These are phyloP conservation scores for Calonectria pseudoturangicola DNA, from an alignment of 2,329 filamentous ascomycete species.

Conservation along the genomic window DNA sequence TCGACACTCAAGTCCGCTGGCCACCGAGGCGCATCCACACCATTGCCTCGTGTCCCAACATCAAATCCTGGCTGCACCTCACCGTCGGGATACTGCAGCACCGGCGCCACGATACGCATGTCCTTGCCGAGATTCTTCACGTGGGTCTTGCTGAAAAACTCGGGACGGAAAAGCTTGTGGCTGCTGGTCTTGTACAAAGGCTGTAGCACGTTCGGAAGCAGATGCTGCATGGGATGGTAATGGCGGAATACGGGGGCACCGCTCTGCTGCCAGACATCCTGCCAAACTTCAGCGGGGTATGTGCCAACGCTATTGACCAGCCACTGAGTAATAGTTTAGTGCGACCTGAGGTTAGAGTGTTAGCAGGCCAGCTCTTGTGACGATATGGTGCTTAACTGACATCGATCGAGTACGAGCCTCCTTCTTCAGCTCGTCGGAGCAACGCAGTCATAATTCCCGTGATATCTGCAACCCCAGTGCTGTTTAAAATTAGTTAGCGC, in stretches of 20 bases:
- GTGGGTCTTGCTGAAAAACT: background rate
- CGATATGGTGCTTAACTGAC: conserved; percentile 1
- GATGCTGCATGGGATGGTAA: conserved; percentile 66
- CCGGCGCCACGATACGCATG: background rate
- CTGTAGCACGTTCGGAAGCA: background rate
- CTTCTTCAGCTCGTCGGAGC: conserved; percentile 1
- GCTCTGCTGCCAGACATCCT: conserved; percentile 68
- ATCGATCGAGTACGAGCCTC: conserved; percentile 23
- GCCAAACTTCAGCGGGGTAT: conserved; percentile 16
- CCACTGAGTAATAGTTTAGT: conserved; percentile 31
- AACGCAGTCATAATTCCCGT: conserved; percentile 4
- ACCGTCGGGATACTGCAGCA: conserved; percentile 15
- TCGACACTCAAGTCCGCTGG: background rate
- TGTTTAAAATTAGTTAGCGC: background rate
- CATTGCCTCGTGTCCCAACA: conserved; percentile 27
- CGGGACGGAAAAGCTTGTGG: background rate
- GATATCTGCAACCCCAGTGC: conserved; percentile 14
- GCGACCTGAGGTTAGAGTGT: conserved; percentile 4
- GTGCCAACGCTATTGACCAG: conserved; percentile 1
- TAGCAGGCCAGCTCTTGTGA: no score
- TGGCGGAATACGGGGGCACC: conserved; percentile 69
- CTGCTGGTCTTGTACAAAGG: background rate
- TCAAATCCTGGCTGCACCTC: conserved; percentile 4
- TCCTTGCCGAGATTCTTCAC: background rate
- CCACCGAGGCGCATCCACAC: conserved; percentile 1